Conservation (phyloP, 2,329 filamentous ascomycete genomes). For the Onygena corvina region DNA sequence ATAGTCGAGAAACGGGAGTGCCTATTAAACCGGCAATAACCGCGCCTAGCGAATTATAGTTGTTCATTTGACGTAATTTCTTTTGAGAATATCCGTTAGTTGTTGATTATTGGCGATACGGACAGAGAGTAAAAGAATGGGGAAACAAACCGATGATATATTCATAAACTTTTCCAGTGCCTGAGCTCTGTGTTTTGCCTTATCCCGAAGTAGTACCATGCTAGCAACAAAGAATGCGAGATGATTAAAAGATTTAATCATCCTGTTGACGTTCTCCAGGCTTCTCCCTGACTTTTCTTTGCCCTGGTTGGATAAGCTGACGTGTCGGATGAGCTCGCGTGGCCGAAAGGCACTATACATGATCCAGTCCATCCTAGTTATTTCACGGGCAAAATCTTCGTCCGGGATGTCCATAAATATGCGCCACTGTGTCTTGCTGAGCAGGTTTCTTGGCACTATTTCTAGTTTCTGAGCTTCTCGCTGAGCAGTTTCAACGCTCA, state of each 20-base stretch:
- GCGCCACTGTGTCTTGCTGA: conserved; percentile 80
- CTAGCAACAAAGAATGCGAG: conserved; percentile 71
- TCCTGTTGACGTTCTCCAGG: conserved; percentile 77
- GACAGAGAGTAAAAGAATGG: neutral
- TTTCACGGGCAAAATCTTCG: conserved; percentile 75
- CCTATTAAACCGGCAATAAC: conserved; percentile 87
- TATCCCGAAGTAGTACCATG: conserved; percentile 79
- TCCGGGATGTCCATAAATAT: conserved; percentile 78
- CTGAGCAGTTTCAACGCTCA: conserved; percentile 58
- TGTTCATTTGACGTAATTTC: conserved; percentile 81
- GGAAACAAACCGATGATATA: conserved; percentile 48
- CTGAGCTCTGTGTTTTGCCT: conserved; percentile 83
- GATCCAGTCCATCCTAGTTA: conserved; percentile 94
- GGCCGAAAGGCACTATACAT: conserved; percentile 94
- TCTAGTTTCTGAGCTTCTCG: conserved; percentile 61
- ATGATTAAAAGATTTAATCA: conserved; percentile 88
- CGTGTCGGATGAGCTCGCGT: conserved; percentile 83
- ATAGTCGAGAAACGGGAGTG: conserved; percentile 69
- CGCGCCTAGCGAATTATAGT: conserved; percentile 93
- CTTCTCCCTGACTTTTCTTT: conserved; percentile 54
- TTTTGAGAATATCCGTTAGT: conserved; percentile 23
- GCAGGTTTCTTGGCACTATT: conserved; percentile 53
- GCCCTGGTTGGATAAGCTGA: conserved; percentile 52
- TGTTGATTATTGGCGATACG: conserved; percentile 8
- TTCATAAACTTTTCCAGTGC: conserved; percentile 95